A percentile compares a stretch with the other conserved stretches of the same genome.
These are phyloP conservation scores for Mucor sp. DNA, from an alignment of 371 early-diverging fungal species.

Conservation along the genomic window DNA sequence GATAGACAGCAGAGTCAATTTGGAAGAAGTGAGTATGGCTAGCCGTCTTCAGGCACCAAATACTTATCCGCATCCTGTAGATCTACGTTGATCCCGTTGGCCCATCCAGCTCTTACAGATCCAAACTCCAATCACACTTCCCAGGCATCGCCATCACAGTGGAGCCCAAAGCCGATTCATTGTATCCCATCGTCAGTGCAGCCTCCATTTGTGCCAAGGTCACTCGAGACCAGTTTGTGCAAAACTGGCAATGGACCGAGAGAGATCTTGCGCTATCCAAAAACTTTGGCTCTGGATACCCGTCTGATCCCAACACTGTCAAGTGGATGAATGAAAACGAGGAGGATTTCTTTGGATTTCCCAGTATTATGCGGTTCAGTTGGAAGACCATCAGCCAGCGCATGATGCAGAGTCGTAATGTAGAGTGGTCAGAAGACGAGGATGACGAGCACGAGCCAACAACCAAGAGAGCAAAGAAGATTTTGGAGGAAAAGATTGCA, in stretches of 20 bases:
- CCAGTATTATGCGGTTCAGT: conserved; percentile 91
- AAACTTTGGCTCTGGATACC: conserved; percentile 96
- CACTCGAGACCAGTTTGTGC: conserved; percentile 86
- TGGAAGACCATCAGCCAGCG: conserved; percentile 92
- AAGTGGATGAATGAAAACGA: conserved; percentile 84
- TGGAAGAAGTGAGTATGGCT: conserved; percentile 62
- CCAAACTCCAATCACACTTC: conserved; percentile 72
- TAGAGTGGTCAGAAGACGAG: conserved; percentile 50
- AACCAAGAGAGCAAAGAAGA: conserved; percentile 13
- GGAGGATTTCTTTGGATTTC: conserved; percentile 94
- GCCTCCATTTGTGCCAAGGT: conserved; percentile 99
- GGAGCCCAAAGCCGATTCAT: conserved; percentile 95
- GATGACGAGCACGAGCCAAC: conserved; percentile 24
- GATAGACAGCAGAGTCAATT: conserved; percentile 65
- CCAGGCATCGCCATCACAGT: conserved; percentile 83
- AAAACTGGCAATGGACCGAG: conserved; percentile 86
- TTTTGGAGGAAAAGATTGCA: conserved; percentile 13
- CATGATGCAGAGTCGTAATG: conserved; percentile 54
- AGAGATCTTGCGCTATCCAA: conserved; percentile 50
- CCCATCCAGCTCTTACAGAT: conserved; percentile 82
- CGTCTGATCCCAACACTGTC: conserved; percentile 95
- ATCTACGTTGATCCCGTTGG: conserved; percentile 99
- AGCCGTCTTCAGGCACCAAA: not conserved
- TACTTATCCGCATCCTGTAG: conserved; percentile 27
- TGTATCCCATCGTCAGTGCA: conserved; percentile 97